Evolutionary conservation across 2,329 filamentous ascomycete genomes (phyloP), one percentile per base, ranked within the genome.

Genomic region (Colletotrichum sp.): DNA sequence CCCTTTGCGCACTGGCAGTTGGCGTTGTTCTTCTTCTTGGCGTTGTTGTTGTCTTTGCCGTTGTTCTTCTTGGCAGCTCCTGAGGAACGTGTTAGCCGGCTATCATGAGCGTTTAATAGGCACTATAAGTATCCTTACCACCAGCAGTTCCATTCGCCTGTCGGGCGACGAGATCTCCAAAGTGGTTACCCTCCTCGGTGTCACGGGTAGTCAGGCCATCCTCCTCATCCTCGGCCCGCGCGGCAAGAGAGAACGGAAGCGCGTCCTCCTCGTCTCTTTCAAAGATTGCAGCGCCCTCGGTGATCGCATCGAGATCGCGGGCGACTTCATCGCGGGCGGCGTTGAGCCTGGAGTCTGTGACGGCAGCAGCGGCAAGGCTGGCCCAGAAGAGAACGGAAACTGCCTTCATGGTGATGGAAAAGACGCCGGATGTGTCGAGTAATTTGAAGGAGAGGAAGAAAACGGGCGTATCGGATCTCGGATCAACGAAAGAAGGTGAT

Each of bases 371-470:
- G 2, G 70, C 73, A 18, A 73, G 43, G 58, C 32, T 65, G 15
- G 73, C 73, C 48, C 72, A 36, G 21, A 76, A 55, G 8, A 76
- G 28, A 38, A 73, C n/a, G 12, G 65, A 76, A n/a, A 65, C 32
- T 8, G 56, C 56, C 73, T 69, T 76, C 73, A 76, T 76, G 10
- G 7, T 76, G 28, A 5, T 24, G 24, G n/a, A 26, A 60, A 10
- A 1, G 30, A 26, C 30, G 24, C 16, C 18, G 58, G 58, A 13
- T 24, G n/a, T 7, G 24, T 15, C 26, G n/a, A 21, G 18, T 24
- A 13, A 28, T 6, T 9, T 13, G 56, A 43, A 18, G 9, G 30
- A 52, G 60, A 21, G 21, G 13, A 21, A 52, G 15, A 34, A 16
- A 30, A 16, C 28, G 18, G 26, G 15, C 16, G n/a, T n/a, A 5